Percentiles rank a stretch among this genome's conserved stretches.
phyloP scores from a whole-genome alignment of 257 asterid species.

The Henckelia pumila region DNA sequence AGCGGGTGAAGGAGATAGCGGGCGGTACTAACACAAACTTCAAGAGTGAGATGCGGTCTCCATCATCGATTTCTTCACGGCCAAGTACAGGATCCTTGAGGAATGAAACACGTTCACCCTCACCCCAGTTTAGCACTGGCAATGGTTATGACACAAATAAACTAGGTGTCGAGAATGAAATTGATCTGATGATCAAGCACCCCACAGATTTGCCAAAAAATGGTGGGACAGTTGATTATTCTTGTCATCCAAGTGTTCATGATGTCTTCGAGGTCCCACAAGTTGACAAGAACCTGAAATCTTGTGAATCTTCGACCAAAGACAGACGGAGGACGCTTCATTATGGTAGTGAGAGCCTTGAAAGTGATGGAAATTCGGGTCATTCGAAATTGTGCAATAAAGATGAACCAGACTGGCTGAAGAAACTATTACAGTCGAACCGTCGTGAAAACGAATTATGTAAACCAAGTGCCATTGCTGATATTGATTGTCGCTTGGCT shows the following conservation, averaged over 20 bases:
- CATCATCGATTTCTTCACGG: constrained; percentile 40
- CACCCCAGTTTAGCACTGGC: constrained; percentile 36
- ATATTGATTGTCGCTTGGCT: constrained; percentile 39
- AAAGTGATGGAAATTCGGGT: constrained; percentile 24
- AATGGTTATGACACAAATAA: constrained; percentile 27
- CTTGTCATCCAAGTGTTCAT: constrained; percentile 47
- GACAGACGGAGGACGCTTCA: constrained; percentile 26
- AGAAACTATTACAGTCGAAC: constrained; percentile 51
- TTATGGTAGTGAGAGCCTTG: constrained; percentile 29
- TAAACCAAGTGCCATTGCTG: constrained; percentile 42
- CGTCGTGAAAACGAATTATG: constrained; percentile 35
- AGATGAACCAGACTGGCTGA: constrained; percentile 58
- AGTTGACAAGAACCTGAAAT: constrained; percentile 28
- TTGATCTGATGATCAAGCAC: constrained; percentile 24
- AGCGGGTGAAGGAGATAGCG: constrained; percentile 57
- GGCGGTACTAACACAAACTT: constrained; percentile 40
- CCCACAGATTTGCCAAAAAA: constrained; percentile 21
- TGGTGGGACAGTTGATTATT: constrained; percentile 27
- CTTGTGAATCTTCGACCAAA: constrained; percentile 31
- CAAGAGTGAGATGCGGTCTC: constrained; percentile 35
- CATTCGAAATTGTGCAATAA: constrained; percentile 32
- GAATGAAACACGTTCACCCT: constrained; percentile 42
- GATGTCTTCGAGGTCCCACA: constrained; percentile 97
- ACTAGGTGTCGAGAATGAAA: constrained; percentile 26
- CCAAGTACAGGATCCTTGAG: constrained; percentile 28